A percentile compares a stretch with the other conserved stretches of the same genome.
Conservation (phyloP, 2,329 filamentous ascomycete species). For the Pezicula radicicola region DNA sequence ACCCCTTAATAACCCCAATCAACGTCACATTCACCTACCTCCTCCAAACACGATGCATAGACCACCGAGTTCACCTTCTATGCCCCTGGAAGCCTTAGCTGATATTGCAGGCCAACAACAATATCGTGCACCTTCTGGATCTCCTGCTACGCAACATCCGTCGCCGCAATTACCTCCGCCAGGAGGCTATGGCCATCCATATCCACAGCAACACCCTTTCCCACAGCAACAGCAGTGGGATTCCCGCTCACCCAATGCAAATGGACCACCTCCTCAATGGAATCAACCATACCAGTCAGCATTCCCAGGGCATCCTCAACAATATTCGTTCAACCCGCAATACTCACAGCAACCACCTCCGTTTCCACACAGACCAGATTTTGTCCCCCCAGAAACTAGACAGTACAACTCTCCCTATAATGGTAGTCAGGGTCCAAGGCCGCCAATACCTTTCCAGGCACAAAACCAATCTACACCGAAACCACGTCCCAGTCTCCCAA, state of each 20-base stretch:
- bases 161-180: conserved; percentile 11
- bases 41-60: conserved; percentile 17
- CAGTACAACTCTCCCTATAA: conserved; percentile 31
- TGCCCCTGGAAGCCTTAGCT: conserved; percentile 25
- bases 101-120: conserved; percentile 27
- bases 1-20: conserved; percentile 20
- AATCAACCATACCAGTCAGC: conserved; percentile 15
- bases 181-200: conserved; percentile 12
- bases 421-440: conserved; percentile 19
- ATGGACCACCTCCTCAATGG: conserved; percentile 17
- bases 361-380: conserved; percentile 17
- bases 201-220: conserved; percentile 37
- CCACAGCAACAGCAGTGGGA: conserved; percentile 24
- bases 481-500: conserved; percentile 15
- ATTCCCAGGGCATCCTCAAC: conserved; percentile 9
- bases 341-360: conserved; percentile 7
- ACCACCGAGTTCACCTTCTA: conserved; percentile 18
- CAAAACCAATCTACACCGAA: conserved; percentile 10
- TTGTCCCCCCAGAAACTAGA: conserved; percentile 21
- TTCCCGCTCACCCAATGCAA: conserved; percentile 14
- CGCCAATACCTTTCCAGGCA: conserved; percentile 3
- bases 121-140: conserved; percentile 23
- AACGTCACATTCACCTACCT: conserved; percentile 19
- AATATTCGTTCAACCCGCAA: conserved; percentile 1
- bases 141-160: conserved; percentile 23